These are phyloP conservation scores for Geotrichum cucujoidarum DNA, from an alignment of 1,139 yeast species.

Conservation along the genomic window DNA sequence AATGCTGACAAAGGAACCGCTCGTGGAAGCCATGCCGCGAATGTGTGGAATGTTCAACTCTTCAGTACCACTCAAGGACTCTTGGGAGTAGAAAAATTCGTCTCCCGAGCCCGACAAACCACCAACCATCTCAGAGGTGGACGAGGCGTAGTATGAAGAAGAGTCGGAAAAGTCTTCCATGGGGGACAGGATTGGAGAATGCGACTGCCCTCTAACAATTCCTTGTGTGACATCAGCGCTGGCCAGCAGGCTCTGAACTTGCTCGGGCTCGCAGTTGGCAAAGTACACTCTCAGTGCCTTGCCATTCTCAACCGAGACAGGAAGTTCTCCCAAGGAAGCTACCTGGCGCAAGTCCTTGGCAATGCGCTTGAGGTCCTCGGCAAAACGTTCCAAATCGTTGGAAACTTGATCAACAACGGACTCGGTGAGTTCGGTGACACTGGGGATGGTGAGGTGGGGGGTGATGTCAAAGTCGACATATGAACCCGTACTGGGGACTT, in stretches of 20 bases:
- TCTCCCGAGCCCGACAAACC: constrained; percentile 6
- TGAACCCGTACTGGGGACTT: constrained; percentile 20
- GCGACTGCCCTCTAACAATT: constrained; percentile 21
- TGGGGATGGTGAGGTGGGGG: constrained; percentile 31
- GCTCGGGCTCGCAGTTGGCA: constrained; percentile 37
- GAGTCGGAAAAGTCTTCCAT: constrained; percentile 13
- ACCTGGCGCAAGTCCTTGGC: constrained; percentile 32
- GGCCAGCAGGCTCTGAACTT: constrained; percentile 31
- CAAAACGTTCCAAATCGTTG: constrained; percentile 29
- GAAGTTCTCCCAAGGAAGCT: constrained; percentile 37
- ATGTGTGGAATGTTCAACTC: neutral
- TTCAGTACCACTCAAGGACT: neutral
- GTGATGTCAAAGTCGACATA: constrained; percentile 37
- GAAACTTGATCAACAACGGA: constrained; percentile 23
- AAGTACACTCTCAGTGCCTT: constrained; percentile 35
- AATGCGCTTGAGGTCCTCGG: constrained; percentile 27
- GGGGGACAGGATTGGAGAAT: constrained; percentile 12
- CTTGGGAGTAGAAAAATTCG: constrained; percentile 7
- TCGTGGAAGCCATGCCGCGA: neutral
- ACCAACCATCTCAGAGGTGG: neutral
- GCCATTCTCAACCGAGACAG: constrained; percentile 34
- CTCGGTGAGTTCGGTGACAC: constrained; percentile 30
- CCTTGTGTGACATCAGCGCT: constrained; percentile 36
- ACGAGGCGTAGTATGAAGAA: constrained; percentile 5
- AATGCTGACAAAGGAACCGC: neutral